Conservation (phyloP, 306 rosid species). For the Leucaena leucocephala region DNA sequence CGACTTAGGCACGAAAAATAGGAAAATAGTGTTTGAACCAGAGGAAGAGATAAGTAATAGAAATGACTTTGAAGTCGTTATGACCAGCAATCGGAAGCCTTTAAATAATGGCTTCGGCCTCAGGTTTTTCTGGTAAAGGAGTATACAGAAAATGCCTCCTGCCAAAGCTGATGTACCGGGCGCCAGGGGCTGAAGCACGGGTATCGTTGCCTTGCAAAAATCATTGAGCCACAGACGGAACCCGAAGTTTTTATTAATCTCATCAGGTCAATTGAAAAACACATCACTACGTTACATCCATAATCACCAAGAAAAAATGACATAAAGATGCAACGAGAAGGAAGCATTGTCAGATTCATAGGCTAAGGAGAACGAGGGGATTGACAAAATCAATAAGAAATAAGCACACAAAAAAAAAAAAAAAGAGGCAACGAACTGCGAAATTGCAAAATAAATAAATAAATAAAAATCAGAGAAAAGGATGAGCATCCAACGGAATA, state of each 20-base stretch:
- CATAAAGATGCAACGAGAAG: neutral
- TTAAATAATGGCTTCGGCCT: neutral
- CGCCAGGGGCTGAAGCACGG: neutral
- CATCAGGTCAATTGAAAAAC: neutral
- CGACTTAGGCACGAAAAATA: neutral
- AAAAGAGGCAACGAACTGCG: neutral
- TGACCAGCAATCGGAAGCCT: neutral
- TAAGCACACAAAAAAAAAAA: neutral
- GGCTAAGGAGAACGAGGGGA: neutral
- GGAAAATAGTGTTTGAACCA: neutral
- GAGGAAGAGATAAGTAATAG: neutral
- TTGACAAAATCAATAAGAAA: neutral
- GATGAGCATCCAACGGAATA: neutral
- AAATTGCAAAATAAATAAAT: neutral
- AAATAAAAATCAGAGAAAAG: neutral
- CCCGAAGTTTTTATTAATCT: neutral
- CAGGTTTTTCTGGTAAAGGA: neutral
- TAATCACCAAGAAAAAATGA: neutral
- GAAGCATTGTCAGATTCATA: neutral
- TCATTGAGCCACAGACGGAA: neutral
- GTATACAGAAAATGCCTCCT: neutral
- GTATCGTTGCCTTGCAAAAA: conserved; percentile 2
- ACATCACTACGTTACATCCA: neutral
- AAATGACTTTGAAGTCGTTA: neutral
- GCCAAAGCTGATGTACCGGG: neutral